Evolutionary conservation across 352 stramenopile genomes (phyloP).

Genomic region (Globisporangium apiculatum): DNA sequence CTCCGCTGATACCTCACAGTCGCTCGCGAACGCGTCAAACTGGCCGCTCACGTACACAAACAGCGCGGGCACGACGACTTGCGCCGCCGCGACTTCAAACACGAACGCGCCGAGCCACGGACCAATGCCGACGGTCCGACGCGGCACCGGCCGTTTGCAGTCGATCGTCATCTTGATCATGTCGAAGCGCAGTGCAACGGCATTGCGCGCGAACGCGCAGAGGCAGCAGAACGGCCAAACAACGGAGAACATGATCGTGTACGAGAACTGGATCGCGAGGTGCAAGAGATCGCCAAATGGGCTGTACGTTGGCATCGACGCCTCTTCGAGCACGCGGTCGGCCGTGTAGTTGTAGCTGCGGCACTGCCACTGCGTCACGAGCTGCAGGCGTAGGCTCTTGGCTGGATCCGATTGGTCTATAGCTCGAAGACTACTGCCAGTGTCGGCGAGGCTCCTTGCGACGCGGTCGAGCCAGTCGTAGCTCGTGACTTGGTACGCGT

Average conservation of each 20-base stretch:
- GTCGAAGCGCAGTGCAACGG: conserved; percentile 45
- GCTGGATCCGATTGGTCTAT: background rate
- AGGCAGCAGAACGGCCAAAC: conserved; percentile 58
- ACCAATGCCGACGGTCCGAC: conserved; percentile 45
- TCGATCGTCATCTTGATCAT: conserved; percentile 62
- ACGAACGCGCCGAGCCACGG: conserved; percentile 44
- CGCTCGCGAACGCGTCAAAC: conserved; percentile 40
- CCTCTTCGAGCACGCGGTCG: conserved; percentile 47
- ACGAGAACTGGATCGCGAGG: conserved; percentile 62
- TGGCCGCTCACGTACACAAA: conserved; percentile 66
- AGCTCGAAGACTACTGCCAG: conserved; percentile 4
- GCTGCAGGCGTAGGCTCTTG: conserved; percentile 20
- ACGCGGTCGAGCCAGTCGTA: conserved; percentile 54
- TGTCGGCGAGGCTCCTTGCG: conserved; percentile 32
- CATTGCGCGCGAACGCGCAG: conserved; percentile 44
- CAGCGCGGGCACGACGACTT: conserved; percentile 39
- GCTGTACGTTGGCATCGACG: conserved; percentile 52
- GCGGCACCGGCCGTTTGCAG: conserved; percentile 46
- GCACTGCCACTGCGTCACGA: conserved; percentile 54
- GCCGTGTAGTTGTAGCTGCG: conserved; percentile 52
- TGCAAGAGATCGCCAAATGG: conserved; percentile 45
- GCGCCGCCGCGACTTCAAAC: conserved; percentile 44
- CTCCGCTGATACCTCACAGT: conserved; percentile 25
- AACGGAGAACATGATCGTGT: conserved; percentile 65
- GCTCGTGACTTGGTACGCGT: conserved; percentile 40